These are phyloP conservation scores for Arthrobotrys entomopaga DNA, from an alignment of 2,329 filamentous ascomycete genomes.

Conservation along the genomic window DNA sequence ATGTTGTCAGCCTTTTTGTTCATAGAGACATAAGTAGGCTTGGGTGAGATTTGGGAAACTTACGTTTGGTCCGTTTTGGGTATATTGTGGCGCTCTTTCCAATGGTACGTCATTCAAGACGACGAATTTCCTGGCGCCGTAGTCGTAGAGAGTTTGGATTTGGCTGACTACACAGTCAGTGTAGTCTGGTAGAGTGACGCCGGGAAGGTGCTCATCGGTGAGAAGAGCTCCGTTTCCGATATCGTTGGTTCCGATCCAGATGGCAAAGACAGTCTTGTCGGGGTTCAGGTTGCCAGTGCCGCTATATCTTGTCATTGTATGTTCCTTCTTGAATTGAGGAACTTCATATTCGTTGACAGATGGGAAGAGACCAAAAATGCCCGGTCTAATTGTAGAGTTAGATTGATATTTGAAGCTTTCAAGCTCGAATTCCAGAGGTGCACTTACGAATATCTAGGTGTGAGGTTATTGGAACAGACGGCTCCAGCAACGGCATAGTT, in stretches of 20 bases:
- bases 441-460: constrained; percentile 65
- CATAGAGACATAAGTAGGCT: constrained; percentile 64
- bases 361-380: constrained; percentile 70
- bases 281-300: constrained; percentile 61
- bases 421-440: background rate
- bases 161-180: constrained; percentile 74
- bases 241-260: constrained; percentile 87
- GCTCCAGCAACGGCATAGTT: constrained; percentile 80
- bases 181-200: constrained; percentile 72
- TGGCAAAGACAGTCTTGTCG: constrained; percentile 75
- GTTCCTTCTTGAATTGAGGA: constrained; percentile 69
- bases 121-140: constrained; percentile 76
- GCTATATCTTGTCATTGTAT: constrained; percentile 50
- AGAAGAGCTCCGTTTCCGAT: constrained; percentile 74
- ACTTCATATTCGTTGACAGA: constrained; percentile 72
- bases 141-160: constrained; percentile 72
- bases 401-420: background rate
- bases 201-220: constrained; percentile 70
- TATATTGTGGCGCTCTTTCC: constrained; percentile 75
- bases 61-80: constrained; percentile 62
- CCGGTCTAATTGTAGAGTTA: constrained; percentile 60
- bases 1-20: constrained; percentile 66
- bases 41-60: constrained; percentile 58
- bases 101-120: constrained; percentile 76
- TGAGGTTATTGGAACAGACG: constrained; percentile 76